A percentile compares a stretch with the other conserved stretches of the same genome.
phyloP scores from a whole-genome alignment of 345 rosid species.

The Cardamine chenopodiifolia region DNA sequence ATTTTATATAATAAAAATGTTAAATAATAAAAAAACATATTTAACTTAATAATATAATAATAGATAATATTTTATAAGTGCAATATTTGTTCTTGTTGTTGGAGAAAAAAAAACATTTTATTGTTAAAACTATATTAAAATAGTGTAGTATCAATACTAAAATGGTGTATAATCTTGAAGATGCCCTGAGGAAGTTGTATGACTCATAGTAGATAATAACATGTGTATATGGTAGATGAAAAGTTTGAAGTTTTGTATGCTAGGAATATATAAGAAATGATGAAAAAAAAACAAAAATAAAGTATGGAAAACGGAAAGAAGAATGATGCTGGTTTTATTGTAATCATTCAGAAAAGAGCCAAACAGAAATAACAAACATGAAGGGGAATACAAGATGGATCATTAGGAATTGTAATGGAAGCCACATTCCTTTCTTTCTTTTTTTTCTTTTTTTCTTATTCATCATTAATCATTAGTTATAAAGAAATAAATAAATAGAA shows the following conservation, averaged over 20 bases:
- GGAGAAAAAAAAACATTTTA: too few relatives aligned
- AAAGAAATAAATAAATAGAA: neutral
- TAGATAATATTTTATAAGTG: too few relatives aligned
- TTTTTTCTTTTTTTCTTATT: neutral
- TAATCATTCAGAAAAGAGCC: conserved; percentile 18
- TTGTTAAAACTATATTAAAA: neutral
- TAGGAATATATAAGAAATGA: neutral
- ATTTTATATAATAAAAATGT: too few relatives aligned
- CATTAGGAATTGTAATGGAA: conserved; percentile 41
- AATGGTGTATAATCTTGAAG: neutral
- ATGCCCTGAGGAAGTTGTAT: neutral
- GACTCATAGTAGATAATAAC: neutral
- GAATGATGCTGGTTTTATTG: conserved; percentile 17
- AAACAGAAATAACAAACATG: conserved; percentile 8
- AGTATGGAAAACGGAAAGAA: conserved; percentile 11
- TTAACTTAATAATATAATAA: too few relatives aligned
- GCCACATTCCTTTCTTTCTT: neutral
- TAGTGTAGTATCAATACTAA: neutral
- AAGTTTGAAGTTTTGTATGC: neutral
- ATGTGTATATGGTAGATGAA: neutral
- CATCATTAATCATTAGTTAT: neutral
- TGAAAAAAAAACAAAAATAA: neutral
- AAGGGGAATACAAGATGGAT: conserved; percentile 6
- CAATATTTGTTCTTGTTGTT: neutral
- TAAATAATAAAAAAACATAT: too few relatives aligned